Percentiles rank a stretch among this genome's conserved stretches.
phyloP scores from a whole-genome alignment of 208 protist genomes.

The Trypanosoma mega region DNA sequence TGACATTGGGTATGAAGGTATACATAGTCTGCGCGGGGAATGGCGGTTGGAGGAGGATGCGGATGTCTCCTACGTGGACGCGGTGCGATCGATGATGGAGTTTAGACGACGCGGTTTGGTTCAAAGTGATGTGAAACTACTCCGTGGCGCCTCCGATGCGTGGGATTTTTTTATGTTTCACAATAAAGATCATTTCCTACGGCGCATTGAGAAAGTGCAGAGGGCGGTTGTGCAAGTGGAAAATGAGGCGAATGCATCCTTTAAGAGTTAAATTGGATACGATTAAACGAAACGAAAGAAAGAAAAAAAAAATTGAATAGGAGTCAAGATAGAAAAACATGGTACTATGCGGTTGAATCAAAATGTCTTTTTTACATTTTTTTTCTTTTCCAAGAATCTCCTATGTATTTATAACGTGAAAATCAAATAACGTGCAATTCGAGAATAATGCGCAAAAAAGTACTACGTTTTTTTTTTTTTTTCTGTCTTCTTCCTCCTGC shows the following conservation, averaged over 20 bases:
- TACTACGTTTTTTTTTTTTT: conserved; percentile 21
- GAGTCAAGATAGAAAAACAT: too few species aligned
- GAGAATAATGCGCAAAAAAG: neutral
- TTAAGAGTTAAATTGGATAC: neutral
- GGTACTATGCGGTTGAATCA: too few species aligned
- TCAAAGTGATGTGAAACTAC: neutral
- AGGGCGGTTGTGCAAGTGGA: neutral
- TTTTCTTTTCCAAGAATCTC: too few species aligned
- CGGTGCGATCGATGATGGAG: conserved; percentile 4
- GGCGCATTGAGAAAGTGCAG: conserved; percentile 32
- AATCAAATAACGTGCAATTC: too few species aligned
- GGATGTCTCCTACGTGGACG: conserved; percentile 10
- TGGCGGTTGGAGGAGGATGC: conserved; percentile 20
- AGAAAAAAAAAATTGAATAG: too few species aligned
- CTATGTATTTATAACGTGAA: too few species aligned
- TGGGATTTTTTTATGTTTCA: conserved; percentile 37
- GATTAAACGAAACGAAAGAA: neutral
- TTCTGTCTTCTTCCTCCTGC: conserved; percentile 15
- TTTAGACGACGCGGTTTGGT: neutral
- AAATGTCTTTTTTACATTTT: too few species aligned
- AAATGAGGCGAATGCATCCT: neutral
- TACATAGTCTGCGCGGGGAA: neutral
- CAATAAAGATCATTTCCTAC: conserved; percentile 21
- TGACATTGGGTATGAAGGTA: too few species aligned
- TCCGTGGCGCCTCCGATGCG: conserved; percentile 10